Evolutionary conservation across 345 rosid species (phyloP).

Genomic region (Balakata baccata): DNA sequence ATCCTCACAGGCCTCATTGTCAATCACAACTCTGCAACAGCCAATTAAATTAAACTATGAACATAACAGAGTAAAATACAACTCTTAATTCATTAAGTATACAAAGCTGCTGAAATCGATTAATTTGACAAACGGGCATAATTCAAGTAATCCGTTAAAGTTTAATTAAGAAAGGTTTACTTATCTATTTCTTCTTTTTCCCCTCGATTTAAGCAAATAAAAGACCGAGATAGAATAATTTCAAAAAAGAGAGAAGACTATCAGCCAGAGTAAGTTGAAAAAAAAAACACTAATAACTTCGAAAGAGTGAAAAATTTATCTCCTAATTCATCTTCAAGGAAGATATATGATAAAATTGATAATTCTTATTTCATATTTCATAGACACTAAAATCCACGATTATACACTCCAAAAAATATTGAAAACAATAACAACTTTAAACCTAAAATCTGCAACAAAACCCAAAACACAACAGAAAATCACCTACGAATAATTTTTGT

Average conservation of each 20-base stretch:
- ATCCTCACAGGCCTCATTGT: constrained; percentile 58
- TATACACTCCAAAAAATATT: not conserved
- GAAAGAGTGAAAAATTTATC: constrained; percentile 13
- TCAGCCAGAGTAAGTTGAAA: not conserved
- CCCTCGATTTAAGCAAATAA: not conserved
- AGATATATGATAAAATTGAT: not conserved
- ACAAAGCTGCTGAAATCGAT: not conserved
- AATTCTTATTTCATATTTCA: not conserved
- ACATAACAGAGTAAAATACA: not conserved
- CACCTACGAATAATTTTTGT: not conserved
- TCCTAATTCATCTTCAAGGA: constrained; percentile 1
- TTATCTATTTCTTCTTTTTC: not conserved
- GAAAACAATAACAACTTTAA: not conserved
- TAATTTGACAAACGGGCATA: not conserved
- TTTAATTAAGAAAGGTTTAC: not conserved
- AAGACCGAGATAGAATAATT: not conserved
- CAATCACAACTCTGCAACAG: constrained; percentile 71
- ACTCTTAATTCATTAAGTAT: not conserved
- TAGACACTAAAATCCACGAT: not conserved
- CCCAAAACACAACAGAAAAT: not conserved
- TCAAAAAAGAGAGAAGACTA: not conserved
- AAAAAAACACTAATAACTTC: constrained; percentile 10
- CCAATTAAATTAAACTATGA: constrained; percentile 10
- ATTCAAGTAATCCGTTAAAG: not conserved
- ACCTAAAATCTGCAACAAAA: not conserved